These are phyloP conservation scores for Fusarium haematococcum DNA, from an alignment of 2,329 filamentous ascomycete genomes.

Conservation along the genomic window DNA sequence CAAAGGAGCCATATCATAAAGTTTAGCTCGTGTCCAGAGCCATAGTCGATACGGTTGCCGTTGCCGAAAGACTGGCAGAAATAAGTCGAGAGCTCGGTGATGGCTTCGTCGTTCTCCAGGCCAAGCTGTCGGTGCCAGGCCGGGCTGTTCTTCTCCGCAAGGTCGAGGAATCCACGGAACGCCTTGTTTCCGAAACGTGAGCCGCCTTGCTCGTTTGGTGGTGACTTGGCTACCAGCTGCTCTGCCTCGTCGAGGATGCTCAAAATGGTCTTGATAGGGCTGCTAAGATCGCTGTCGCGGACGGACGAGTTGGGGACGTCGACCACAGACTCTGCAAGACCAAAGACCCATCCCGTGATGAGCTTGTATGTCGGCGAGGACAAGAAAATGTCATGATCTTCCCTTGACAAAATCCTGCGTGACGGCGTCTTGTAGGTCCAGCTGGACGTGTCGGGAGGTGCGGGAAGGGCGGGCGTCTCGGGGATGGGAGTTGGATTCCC, in stretches of 20 bases:
- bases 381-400: conserved; percentile 86
- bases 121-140: conserved; percentile 75
- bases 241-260: conserved; percentile 78
- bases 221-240: conserved; percentile 73
- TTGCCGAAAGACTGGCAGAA: conserved; percentile 88
- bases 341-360: conserved; percentile 86
- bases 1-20: conserved; percentile 98
- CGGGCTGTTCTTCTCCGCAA: conserved; percentile 65
- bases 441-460: conserved; percentile 71
- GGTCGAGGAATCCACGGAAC: conserved; percentile 85
- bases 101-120: conserved; percentile 62
- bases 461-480: conserved; percentile 78
- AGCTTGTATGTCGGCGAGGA: conserved; percentile 80
- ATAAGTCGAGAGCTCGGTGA: conserved; percentile 82
- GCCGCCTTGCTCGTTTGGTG: conserved; percentile 86
- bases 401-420: conserved; percentile 82
- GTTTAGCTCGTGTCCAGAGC: conserved; percentile 96
- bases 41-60: conserved; percentile 90
- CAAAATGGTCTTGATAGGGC: conserved; percentile 72
- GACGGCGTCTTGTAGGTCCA: conserved; percentile 75
- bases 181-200: conserved; percentile 95
- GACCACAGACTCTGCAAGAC: conserved; percentile 83
- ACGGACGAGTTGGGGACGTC: conserved; percentile 75
- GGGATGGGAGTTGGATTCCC: conserved; percentile 74
- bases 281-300: conserved; percentile 67